Evolutionary conservation across 257 asterid genomes (phyloP), one percentile per base, ranked within the genome.

Genomic region (Nicotiana obtusifolia): DNA sequence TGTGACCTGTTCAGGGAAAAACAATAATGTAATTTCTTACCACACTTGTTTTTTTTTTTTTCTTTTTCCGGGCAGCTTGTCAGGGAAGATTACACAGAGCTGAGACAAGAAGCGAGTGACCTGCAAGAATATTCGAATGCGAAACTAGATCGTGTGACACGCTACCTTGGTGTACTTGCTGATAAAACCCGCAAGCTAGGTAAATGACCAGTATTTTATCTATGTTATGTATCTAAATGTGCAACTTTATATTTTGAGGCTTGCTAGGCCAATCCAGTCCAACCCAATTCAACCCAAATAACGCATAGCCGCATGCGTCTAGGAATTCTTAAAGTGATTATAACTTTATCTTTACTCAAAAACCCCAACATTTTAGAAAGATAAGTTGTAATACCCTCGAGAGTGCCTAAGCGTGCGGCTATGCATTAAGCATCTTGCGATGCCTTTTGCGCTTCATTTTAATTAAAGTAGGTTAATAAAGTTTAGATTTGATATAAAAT

Each of bases 51-150:
- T 47, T 80, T 80, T 87, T 86, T 76, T 83, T 54, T 68, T 47
- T 80, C 79, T 87, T 86, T 76, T 83, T 64, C 37, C 3, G 88
- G 83, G 79, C 95, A 96, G 99, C 92, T 91, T 88, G 93, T 92
- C 81, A 94, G 87, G 87, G 97, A 92, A 80, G 98, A 96, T 82
- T 87, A 88, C 87, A 62, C 86, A 87, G 94, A 94, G 87, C 87
- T 96, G 92, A 90, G 92, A 84, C 98, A 96, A 86, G 98, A 96
- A 85, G 98, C 98, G 77, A 81, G 85, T 56, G 99, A 96, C 83
- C 98, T 96, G 84, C 99, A 91, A 83, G 99, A 96, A 83, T 96
- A 96, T 88, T 94, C 98, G 76, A 92, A 91, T 80, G 98, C 97
- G 33, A 96, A 96, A 85, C 93, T 96, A 84, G 98, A 96, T 82